Conservation (phyloP, 2,329 filamentous ascomycete genomes). For the Neofusicoccum cordaticola region DNA sequence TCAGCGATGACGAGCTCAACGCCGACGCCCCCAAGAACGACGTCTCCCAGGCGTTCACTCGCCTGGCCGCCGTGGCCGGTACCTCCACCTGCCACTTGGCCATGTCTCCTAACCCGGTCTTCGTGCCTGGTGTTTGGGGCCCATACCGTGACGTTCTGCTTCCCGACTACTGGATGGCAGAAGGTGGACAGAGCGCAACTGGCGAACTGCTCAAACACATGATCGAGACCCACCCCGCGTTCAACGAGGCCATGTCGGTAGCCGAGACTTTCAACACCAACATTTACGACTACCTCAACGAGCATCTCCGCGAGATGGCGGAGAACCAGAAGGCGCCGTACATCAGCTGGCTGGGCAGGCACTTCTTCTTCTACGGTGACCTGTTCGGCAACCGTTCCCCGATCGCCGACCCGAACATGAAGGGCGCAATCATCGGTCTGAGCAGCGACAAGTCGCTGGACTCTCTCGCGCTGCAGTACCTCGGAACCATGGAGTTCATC, state of each 20-base stretch:
- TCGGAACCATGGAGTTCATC: conserved; percentile 96
- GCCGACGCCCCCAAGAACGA: conserved; percentile 72
- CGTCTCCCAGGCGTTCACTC: conserved; percentile 86
- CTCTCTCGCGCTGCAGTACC: conserved; percentile 87
- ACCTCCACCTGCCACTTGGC: conserved; percentile 97
- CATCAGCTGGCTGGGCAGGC: conserved; percentile 81
- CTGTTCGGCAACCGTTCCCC: conserved; percentile 96
- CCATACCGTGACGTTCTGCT: conserved; percentile 93
- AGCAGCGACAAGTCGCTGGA: conserved; percentile 84
- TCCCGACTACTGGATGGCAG: conserved; percentile 92
- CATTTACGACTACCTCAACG: conserved; percentile 93
- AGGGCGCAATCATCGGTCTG: conserved; percentile 81
- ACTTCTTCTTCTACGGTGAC: conserved; percentile 98
- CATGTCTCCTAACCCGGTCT: conserved; percentile 90
- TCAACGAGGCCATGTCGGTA: conserved; percentile 73
- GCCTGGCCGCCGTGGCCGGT: conserved; percentile 88
- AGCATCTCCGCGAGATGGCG: conserved; percentile 74
- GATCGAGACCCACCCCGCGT: conserved; percentile 90
- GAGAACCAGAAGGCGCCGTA: conserved; percentile 68
- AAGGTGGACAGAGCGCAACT: conserved; percentile 94
- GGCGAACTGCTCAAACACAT: conserved; percentile 93
- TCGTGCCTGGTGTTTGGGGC: conserved; percentile 94
- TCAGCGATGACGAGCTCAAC: conserved; percentile 66
- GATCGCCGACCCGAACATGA: conserved; percentile 89
- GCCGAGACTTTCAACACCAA: conserved; percentile 81